phyloP scores from a whole-genome alignment of 2,329 filamentous ascomycete genomes.

The Epicoccum sorghinum region DNA sequence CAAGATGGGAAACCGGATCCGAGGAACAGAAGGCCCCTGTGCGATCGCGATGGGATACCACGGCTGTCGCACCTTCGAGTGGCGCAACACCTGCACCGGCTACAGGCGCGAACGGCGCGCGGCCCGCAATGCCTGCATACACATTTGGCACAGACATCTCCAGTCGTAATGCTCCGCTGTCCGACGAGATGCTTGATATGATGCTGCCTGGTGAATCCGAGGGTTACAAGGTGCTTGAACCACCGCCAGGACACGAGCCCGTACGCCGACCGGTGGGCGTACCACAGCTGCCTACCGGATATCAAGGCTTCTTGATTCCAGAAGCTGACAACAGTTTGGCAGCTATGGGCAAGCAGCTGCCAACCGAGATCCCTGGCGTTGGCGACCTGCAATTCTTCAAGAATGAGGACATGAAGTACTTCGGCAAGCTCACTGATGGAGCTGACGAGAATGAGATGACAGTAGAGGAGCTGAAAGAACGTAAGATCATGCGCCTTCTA shows the following conservation, averaged over 20 bases:
- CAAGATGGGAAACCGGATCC: constrained; percentile 77
- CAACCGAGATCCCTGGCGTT: constrained; percentile 93
- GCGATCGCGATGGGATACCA: constrained; percentile 46
- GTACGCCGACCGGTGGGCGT: constrained; percentile 73
- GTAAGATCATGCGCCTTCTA: constrained; percentile 96
- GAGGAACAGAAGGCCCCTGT: constrained; percentile 34
- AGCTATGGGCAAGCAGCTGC: constrained; percentile 84
- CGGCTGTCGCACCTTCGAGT: constrained; percentile 31
- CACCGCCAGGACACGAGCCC: constrained; percentile 90
- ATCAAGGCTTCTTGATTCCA: constrained; percentile 94
- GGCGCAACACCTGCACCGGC: constrained; percentile 32
- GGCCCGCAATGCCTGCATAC: constrained; percentile 55
- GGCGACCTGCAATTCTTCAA: constrained; percentile 98
- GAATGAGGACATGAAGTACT: constrained; percentile 97
- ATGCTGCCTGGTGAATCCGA: constrained; percentile 88
- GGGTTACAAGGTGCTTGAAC: constrained; percentile 89
- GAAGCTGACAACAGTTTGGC: constrained; percentile 81
- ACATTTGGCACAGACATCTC: constrained; percentile 82
- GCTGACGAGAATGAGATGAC: constrained; percentile 89
- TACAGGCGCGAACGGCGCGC: constrained; percentile 27
- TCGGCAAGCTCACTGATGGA: constrained; percentile 94
- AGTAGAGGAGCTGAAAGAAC: constrained; percentile 94
- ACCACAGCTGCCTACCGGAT: constrained; percentile 72
- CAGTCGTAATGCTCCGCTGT: constrained; percentile 78
- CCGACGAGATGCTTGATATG: constrained; percentile 91